These are phyloP conservation scores for Boletus sp. DNA, from an alignment of 768 basidiomycete genomes.

Conservation along the genomic window DNA sequence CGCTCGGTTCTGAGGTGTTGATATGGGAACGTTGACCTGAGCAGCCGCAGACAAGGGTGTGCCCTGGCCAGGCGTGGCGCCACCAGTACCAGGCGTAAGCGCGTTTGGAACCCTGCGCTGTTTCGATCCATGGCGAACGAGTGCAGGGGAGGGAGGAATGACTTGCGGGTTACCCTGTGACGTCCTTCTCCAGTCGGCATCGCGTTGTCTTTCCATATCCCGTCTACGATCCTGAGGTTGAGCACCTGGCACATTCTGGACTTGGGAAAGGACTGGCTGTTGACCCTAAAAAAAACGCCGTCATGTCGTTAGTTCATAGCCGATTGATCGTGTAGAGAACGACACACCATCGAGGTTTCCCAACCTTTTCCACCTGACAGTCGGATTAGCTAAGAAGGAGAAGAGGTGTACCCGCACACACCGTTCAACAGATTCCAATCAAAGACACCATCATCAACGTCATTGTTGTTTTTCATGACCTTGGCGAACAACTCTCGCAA, in stretches of 20 bases:
- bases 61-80: slow-evolving; percentile 50
- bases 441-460: slow-evolving; percentile 89
- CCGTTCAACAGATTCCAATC: slow-evolving; percentile 96
- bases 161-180: slow-evolving; percentile 56
- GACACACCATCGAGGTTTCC: slow-evolving; percentile 76
- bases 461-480: slow-evolving; percentile 87
- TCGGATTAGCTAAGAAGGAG: slow-evolving; percentile 8
- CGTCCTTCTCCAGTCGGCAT: slow-evolving; percentile 62
- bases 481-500: slow-evolving; percentile 92
- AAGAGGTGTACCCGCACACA: slow-evolving; percentile 27
- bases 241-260: slow-evolving; percentile 52
- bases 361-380: slow-evolving; percentile 84
- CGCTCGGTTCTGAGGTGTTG: slow-evolving; percentile 48
- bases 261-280: slow-evolving; percentile 63
- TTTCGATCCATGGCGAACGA: slow-evolving; percentile 76
- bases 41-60: slow-evolving; percentile 76
- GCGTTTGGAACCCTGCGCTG: slow-evolving; percentile 60
- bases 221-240: slow-evolving; percentile 59
- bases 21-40: slow-evolving; percentile 70
- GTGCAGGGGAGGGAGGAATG: slow-evolving; percentile 72
- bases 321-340: not conserved
- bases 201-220: slow-evolving; percentile 50
- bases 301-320: slow-evolving; percentile 8
- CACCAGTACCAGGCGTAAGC: slow-evolving; percentile 53
- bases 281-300: slow-evolving; percentile 43